phyloP scores from a whole-genome alignment of 192 early-diverging fungal genomes.

The Paraglomus brasilianum region DNA sequence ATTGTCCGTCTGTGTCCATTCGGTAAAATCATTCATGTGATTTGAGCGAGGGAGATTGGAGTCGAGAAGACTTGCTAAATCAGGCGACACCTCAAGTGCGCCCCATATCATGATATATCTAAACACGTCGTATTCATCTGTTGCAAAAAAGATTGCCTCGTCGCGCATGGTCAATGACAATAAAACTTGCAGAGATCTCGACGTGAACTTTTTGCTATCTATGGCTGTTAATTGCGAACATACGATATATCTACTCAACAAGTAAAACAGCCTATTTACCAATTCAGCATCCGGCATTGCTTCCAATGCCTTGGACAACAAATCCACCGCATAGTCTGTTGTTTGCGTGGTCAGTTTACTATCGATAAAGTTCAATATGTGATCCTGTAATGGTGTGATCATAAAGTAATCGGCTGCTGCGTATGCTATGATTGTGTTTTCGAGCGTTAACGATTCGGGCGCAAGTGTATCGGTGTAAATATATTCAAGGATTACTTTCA shows the following conservation, averaged over 20 bases:
- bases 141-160: background rate
- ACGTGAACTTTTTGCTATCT: too few relatives aligned
- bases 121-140: conserved; percentile 18
- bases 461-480: background rate
- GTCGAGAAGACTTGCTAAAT: too few relatives aligned
- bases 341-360: too few relatives aligned
- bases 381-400: conserved; percentile 3
- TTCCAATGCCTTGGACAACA: background rate
- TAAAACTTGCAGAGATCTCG: too few relatives aligned
- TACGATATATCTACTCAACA: too few relatives aligned
- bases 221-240: too few relatives aligned
- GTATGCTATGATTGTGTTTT: conserved; percentile 18
- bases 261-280: too few relatives aligned
- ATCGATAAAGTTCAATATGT: background rate
- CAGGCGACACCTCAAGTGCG: too few relatives aligned
- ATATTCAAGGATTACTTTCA: conserved; percentile 19
- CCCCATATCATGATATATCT: background rate
- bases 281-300: background rate
- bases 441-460: background rate
- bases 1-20: too few relatives aligned
- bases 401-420: conserved; percentile 25
- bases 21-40: too few relatives aligned
- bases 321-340: background rate
- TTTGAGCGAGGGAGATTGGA: too few relatives aligned
- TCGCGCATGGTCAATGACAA: too few relatives aligned